Evolutionary conservation across 2,329 filamentous ascomycete genomes (phyloP).

Genomic region (Bretziella fagacearum): DNA sequence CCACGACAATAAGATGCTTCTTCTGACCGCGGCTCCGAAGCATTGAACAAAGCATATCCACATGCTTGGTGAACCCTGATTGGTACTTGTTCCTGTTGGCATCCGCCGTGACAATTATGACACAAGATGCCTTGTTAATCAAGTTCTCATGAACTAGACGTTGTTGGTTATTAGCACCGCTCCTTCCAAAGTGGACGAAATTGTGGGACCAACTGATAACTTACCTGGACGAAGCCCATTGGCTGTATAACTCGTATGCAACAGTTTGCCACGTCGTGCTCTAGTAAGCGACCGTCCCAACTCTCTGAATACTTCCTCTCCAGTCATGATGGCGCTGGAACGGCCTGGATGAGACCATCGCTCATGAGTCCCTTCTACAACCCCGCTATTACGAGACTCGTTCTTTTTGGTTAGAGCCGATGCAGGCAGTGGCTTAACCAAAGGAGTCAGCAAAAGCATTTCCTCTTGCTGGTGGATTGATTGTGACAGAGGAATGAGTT

Average conservation of each 20-base stretch:
- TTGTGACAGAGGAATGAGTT: constrained; percentile 64
- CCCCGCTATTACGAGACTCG: constrained; percentile 21
- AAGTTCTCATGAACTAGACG: constrained; percentile 65
- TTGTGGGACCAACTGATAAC: constrained; percentile 11
- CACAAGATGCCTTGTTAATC: constrained; percentile 71
- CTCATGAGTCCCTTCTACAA: constrained; percentile 3
- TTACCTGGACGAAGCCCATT: constrained; percentile 67
- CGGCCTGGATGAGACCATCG: constrained; percentile 11
- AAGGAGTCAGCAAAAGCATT: constrained; percentile 68
- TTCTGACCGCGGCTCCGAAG: constrained; percentile 59
- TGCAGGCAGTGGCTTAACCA: constrained; percentile 83
- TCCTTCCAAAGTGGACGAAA: neutral
- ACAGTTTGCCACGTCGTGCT: constrained; percentile 65
- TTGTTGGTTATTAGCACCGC: neutral
- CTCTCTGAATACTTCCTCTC: constrained; percentile 82
- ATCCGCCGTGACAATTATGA: constrained; percentile 84
- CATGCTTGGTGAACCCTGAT: constrained; percentile 86
- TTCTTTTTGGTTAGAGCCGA: constrained; percentile 49
- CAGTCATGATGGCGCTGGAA: constrained; percentile 59
- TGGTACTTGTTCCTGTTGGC: constrained; percentile 90
- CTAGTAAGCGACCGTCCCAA: constrained; percentile 76
- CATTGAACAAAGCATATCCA: constrained; percentile 88
- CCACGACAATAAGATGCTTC: constrained; percentile 78
- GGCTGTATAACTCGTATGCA: constrained; percentile 90
- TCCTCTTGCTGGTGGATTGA: constrained; percentile 75